phyloP scores from a whole-genome alignment of 768 basidiomycete genomes.

The Termitomyces sp. region DNA sequence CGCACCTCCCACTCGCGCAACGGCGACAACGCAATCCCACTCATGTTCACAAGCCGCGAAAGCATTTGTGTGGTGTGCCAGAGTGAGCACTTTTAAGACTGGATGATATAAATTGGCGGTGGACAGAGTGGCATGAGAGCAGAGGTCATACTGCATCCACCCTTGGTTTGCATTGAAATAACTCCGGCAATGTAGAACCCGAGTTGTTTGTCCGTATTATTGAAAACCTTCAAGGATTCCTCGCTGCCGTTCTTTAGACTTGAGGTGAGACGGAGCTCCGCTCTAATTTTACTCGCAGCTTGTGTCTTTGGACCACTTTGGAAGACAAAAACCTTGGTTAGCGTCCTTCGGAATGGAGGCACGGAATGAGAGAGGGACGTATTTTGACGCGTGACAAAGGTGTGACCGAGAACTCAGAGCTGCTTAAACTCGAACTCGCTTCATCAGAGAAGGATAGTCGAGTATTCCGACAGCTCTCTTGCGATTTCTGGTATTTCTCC shows the following conservation, averaged over 20 bases:
- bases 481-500: too few species aligned
- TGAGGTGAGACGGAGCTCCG: neutral
- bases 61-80: neutral
- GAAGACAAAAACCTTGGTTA: neutral
- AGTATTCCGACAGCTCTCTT: too few species aligned
- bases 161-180: neutral
- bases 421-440: too few species aligned
- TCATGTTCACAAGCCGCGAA: neutral
- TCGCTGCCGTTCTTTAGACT: neutral
- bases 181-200: neutral
- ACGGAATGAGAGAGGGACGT: too few species aligned
- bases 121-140: neutral
- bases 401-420: too few species aligned
- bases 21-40: neutral
- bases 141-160: neutral
- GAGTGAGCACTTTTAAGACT: neutral
- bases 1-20: neutral
- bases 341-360: too few species aligned
- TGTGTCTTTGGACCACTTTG: neutral
- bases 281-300: neutral
- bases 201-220: neutral
- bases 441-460: too few species aligned
- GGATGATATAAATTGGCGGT: neutral
- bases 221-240: too few species aligned
- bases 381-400: too few species aligned